Evolutionary conservation across 139 green algal genomes (phyloP).

Genomic region (Chloropicon primus): DNA sequence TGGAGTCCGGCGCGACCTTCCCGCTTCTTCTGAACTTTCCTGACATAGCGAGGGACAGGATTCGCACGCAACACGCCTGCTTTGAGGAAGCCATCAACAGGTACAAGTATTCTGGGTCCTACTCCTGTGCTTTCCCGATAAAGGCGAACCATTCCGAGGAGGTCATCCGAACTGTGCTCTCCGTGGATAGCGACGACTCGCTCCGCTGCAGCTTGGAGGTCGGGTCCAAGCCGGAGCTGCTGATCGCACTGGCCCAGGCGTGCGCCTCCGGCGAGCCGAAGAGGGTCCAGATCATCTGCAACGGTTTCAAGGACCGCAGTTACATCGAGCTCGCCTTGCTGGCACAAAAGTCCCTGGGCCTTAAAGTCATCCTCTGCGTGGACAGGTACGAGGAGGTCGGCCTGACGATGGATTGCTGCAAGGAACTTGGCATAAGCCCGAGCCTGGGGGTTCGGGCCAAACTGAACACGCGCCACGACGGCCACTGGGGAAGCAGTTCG

Average conservation of each 20-base stretch:
- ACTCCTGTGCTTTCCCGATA: slow-evolving; percentile 43
- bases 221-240: slow-evolving; percentile 48
- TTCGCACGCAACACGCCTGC: slow-evolving; percentile 22
- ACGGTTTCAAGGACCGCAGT: slow-evolving; percentile 50
- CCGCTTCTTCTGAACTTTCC: slow-evolving; percentile 37
- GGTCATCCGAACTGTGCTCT: slow-evolving; percentile 32
- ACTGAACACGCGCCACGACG: slow-evolving; percentile 37
- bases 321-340: slow-evolving; percentile 49
- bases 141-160: slow-evolving; percentile 47
- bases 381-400: slow-evolving; percentile 33
- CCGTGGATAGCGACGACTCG: slow-evolving; percentile 13
- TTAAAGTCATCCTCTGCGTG: slow-evolving; percentile 43
- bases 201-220: slow-evolving; percentile 41
- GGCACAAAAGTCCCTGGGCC: slow-evolving; percentile 26
- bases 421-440: slow-evolving; percentile 13
- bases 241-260: slow-evolving; percentile 28
- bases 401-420: slow-evolving; percentile 15
- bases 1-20: not conserved
- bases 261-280: not conserved
- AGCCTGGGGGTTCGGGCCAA: slow-evolving; percentile 42
- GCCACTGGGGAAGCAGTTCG: slow-evolving; percentile 51
- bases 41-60: slow-evolving; percentile 23
- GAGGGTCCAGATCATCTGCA: slow-evolving; percentile 40
- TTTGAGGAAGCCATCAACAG: slow-evolving; percentile 21
- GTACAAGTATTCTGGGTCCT: slow-evolving; percentile 22